A percentile compares a stretch with the other conserved stretches of the same genome.
These are phyloP conservation scores for Polytrichum formosum DNA, from an alignment of 225 moss, liverwort and hornwort species.

Conservation along the genomic window DNA sequence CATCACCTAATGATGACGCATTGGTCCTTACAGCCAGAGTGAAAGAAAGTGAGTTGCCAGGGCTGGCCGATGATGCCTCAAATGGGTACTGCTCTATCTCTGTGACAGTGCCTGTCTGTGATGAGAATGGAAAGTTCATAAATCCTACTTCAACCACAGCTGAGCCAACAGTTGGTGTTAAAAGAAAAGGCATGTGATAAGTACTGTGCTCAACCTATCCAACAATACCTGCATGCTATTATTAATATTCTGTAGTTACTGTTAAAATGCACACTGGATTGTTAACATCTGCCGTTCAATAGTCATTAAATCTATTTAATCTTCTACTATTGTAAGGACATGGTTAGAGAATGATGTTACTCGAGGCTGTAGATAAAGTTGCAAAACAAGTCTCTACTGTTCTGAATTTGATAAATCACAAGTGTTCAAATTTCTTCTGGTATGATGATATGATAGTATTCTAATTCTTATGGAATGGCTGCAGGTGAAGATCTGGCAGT, in stretches of 20 bases:
- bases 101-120: slow-evolving; percentile 25
- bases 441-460: background rate
- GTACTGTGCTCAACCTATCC: slow-evolving; percentile 3
- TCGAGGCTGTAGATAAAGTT: no score
- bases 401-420: no score
- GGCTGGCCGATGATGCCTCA: slow-evolving; percentile 16
- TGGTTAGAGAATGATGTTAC: no score
- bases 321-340: no score
- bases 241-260: no score
- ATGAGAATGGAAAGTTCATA: slow-evolving; percentile 26
- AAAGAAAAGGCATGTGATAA: slow-evolving; percentile 33
- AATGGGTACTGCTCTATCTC: slow-evolving; percentile 27
- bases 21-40: slow-evolving; percentile 18
- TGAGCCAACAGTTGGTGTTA: slow-evolving; percentile 23
- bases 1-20: slow-evolving; percentile 11
- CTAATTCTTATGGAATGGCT: slow-evolving; percentile 9
- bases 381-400: no score
- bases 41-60: slow-evolving; percentile 28
- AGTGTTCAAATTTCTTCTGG: no score
- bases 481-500: slow-evolving; percentile 33
- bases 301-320: no score
- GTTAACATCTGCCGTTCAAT: no score
- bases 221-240: background rate
- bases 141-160: slow-evolving; percentile 15
- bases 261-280: no score